Conservation (phyloP, 208 protist species). For the Trypanosoma grayi region DNA sequence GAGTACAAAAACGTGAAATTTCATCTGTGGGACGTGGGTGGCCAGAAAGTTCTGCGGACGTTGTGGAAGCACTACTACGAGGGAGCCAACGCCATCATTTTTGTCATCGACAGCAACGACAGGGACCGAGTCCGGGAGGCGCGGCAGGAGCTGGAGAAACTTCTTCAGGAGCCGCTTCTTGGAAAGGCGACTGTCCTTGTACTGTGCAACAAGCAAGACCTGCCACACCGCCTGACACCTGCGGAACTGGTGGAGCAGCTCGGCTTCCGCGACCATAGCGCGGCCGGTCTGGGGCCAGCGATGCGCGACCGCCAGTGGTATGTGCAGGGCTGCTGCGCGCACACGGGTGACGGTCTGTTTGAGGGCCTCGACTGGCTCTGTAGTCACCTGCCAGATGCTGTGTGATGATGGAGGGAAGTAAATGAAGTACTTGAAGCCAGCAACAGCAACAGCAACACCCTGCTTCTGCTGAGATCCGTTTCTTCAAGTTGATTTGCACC, state of each 20-base stretch:
- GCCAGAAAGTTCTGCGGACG: slow-evolving; percentile 94
- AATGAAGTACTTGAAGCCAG: not conserved
- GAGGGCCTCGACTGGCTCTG: slow-evolving; percentile 97
- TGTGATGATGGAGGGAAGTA: no score
- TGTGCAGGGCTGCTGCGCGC: slow-evolving; percentile 95
- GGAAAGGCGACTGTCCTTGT: slow-evolving; percentile 82
- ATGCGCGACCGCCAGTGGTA: slow-evolving; percentile 84
- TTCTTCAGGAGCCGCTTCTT: slow-evolving; percentile 89
- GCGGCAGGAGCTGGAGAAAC: slow-evolving; percentile 57
- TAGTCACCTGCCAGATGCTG: slow-evolving; percentile 49
- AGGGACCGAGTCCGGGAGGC: slow-evolving; percentile 76
- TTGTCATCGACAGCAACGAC: slow-evolving; percentile 94
- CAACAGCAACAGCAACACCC: not conserved
- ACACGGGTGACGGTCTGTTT: slow-evolving; percentile 95
- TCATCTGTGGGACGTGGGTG: slow-evolving; percentile 97
- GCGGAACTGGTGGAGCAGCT: slow-evolving; percentile 57
- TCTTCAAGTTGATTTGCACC: no score
- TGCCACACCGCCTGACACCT: slow-evolving; percentile 63
- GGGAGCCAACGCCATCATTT: slow-evolving; percentile 93
- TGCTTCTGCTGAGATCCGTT: no score
- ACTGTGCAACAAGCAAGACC: slow-evolving; percentile 96
- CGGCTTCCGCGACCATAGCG: slow-evolving; percentile 39
- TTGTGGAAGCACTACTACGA: slow-evolving; percentile 98
- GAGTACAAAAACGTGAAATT: slow-evolving; percentile 98
- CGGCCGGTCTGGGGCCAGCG: slow-evolving; percentile 28